Percentiles rank a stretch among this genome's conserved stretches.
These are phyloP conservation scores for Fusarium siculi DNA, from an alignment of 2,329 filamentous ascomycete genomes.

Conservation along the genomic window DNA sequence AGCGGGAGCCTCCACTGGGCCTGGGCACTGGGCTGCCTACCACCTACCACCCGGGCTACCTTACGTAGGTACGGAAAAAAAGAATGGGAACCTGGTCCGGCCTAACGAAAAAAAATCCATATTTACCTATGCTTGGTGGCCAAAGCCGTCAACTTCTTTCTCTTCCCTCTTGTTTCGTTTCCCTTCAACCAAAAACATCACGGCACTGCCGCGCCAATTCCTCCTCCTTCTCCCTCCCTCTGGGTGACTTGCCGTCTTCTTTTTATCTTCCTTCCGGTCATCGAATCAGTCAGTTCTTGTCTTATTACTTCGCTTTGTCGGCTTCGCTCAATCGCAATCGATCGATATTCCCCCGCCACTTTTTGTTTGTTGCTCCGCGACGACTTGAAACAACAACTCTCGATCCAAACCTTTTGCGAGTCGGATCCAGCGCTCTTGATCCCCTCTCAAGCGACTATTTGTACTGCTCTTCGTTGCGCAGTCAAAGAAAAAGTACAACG, in stretches of 20 bases:
- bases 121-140: conserved; percentile 37
- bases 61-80: conserved; percentile 3
- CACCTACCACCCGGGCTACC: not conserved
- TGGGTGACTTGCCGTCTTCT: conserved; percentile 55
- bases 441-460: conserved; percentile 18
- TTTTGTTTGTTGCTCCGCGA: conserved; percentile 36
- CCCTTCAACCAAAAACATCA: conserved; percentile 48
- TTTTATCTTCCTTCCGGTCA: conserved; percentile 48
- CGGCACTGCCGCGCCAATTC: conserved; percentile 60
- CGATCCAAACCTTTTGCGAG: conserved; percentile 11
- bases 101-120: conserved; percentile 38
- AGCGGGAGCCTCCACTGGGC: conserved; percentile 12
- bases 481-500: conserved; percentile 16
- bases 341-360: conserved; percentile 37
- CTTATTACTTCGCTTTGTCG: conserved; percentile 37
- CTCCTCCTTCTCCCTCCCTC: conserved; percentile 44
- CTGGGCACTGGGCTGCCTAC: not conserved
- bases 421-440: conserved; percentile 6
- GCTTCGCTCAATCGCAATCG: conserved; percentile 36
- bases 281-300: conserved; percentile 51
- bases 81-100: conserved; percentile 1
- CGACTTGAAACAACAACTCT: conserved; percentile 16
- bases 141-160: conserved; percentile 32
- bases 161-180: conserved; percentile 37
- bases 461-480: conserved; percentile 37